Evolutionary conservation across 805 yeast species (phyloP).

Genomic region (Sugiyamaella mastotermitis): DNA sequence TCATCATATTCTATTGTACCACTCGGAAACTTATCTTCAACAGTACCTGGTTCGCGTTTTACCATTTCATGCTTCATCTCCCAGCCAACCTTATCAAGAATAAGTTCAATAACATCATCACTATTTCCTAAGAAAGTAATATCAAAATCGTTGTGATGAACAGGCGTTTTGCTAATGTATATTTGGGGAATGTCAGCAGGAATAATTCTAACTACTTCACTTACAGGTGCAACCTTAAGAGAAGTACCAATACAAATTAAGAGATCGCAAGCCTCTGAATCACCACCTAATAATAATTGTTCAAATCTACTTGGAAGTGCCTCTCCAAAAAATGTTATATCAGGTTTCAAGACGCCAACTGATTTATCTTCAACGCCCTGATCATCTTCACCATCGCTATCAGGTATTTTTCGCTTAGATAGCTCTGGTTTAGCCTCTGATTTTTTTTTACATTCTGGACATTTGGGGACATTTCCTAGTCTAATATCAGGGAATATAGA

Average conservation of each 20-base stretch:
- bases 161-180: constrained; percentile 69
- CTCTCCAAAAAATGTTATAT: constrained; percentile 89
- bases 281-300: constrained; percentile 41
- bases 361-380: constrained; percentile 25
- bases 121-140: constrained; percentile 71
- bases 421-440: constrained; percentile 13
- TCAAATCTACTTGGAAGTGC: constrained; percentile 68
- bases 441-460: constrained; percentile 59
- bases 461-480: constrained; percentile 55
- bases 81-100: constrained; percentile 57
- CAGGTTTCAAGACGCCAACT: constrained; percentile 85
- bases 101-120: constrained; percentile 70
- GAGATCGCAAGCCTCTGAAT: constrained; percentile 65
- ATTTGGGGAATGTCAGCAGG: constrained; percentile 76
- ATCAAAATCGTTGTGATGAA: constrained; percentile 73
- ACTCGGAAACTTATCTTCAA: constrained; percentile 17
- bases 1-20: constrained; percentile 24
- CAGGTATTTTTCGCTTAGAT: constrained; percentile 13
- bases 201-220: constrained; percentile 73
- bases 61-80: constrained; percentile 42
- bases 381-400: constrained; percentile 28
- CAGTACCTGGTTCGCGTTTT: constrained; percentile 12
- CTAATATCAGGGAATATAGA: constrained; percentile 56
- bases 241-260: constrained; percentile 86
- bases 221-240: constrained; percentile 85